Conservation (phyloP, 2,329 filamentous ascomycete species). For the Penicillium sp. region DNA sequence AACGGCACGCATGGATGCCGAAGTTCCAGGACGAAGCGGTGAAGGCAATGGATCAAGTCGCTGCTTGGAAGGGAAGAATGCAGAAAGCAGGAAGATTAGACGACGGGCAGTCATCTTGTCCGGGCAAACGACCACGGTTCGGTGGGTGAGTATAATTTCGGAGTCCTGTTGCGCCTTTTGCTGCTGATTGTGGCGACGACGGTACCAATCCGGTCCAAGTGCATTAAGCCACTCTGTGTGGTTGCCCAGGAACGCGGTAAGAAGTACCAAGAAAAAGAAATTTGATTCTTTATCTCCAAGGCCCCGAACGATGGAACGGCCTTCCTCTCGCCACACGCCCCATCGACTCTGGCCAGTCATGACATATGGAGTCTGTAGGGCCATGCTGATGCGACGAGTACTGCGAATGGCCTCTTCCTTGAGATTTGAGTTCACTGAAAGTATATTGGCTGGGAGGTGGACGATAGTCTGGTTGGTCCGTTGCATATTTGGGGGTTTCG, state of each 20-base stretch:
- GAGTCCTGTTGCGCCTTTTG: conserved; percentile 54
- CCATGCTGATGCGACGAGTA: conserved; percentile 56
- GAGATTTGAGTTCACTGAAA: conserved; percentile 50
- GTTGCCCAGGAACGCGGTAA: conserved; percentile 64
- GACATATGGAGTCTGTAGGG: conserved; percentile 61
- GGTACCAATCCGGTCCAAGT: conserved; percentile 59
- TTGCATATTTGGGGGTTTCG: conserved; percentile 53
- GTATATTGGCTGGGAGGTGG: conserved; percentile 54
- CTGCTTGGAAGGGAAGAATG: conserved; percentile 59
- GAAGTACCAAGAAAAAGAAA: conserved; percentile 62
- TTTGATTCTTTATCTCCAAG: conserved; percentile 61
- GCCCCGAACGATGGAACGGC: conserved; percentile 60
- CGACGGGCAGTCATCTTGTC: conserved; percentile 64
- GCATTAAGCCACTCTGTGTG: conserved; percentile 64
- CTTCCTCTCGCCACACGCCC: conserved; percentile 66
- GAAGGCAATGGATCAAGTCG: conserved; percentile 44
- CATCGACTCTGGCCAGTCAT: conserved; percentile 63
- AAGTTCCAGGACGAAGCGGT: conserved; percentile 45
- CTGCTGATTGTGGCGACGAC: conserved; percentile 56
- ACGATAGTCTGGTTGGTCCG: conserved; percentile 54
- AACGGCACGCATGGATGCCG: conserved; percentile 52
- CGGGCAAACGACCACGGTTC: conserved; percentile 61
- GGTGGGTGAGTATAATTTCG: conserved; percentile 53
- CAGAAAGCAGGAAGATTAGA: conserved; percentile 62
- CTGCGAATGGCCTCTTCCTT: conserved; percentile 53